Evolutionary conservation across 2,329 filamentous ascomycete species (phyloP).

Genomic region (Aspergillus sclerotialis): DNA sequence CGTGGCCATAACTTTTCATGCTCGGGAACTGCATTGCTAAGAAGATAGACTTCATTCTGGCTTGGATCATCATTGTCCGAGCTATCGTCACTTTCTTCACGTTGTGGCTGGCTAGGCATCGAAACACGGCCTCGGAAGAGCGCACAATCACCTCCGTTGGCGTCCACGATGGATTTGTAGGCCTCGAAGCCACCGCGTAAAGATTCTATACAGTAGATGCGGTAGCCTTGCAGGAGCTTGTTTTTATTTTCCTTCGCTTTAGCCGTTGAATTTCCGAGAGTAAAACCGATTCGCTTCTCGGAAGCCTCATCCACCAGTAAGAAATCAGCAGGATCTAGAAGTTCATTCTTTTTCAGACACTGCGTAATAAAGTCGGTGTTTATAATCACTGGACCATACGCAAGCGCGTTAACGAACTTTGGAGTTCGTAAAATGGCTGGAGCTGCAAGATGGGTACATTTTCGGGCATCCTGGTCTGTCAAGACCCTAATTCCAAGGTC

Average conservation of each 20-base stretch:
- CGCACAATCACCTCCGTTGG: constrained; percentile 79
- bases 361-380: constrained; percentile 71
- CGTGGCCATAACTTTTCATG: constrained; percentile 72
- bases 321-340: constrained; percentile 60
- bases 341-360: constrained; percentile 61
- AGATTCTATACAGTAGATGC: constrained; percentile 75
- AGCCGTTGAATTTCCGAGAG: constrained; percentile 59
- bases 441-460: constrained; percentile 80
- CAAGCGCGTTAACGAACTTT: constrained; percentile 86
- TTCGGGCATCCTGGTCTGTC: constrained; percentile 54
- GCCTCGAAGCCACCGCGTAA: constrained; percentile 77
- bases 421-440: constrained; percentile 81
- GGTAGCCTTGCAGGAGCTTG: constrained; percentile 65
- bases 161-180: constrained; percentile 76
- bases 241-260: constrained; percentile 71
- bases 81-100: constrained; percentile 32
- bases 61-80: constrained; percentile 56
- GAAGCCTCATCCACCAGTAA: constrained; percentile 63
- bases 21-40: constrained; percentile 60
- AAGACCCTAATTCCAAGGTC: constrained; percentile 76
- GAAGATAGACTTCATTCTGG: constrained; percentile 71
- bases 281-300: constrained; percentile 65
- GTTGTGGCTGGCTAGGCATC: constrained; percentile 51
- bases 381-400: constrained; percentile 70
- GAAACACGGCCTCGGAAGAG: constrained; percentile 69